Conservation (phyloP, 176 grass and related monocot genomes). For the Tillandsia fasciculata region DNA sequence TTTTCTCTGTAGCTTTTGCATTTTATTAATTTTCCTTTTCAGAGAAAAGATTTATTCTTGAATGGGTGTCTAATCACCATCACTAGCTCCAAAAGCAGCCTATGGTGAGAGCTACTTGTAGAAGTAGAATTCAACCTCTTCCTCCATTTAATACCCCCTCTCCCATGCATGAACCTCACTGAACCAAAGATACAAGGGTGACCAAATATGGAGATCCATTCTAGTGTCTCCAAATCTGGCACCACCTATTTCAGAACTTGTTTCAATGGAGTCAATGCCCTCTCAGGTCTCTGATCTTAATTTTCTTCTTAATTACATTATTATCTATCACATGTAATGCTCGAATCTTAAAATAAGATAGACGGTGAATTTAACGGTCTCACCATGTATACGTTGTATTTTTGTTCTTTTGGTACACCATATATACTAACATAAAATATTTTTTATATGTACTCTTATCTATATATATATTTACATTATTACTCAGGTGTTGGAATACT, state of each 20-base stretch:
- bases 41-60: not conserved
- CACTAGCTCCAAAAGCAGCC: not conserved
- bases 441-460: not conserved
- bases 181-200: not conserved
- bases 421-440: no score
- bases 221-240: constrained; percentile 35
- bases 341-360: not conserved
- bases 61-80: not conserved
- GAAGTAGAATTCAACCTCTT: not conserved
- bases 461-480: not conserved
- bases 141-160: not conserved
- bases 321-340: not conserved
- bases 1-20: no score
- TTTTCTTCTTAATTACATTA: not conserved
- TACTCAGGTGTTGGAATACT: constrained; percentile 61
- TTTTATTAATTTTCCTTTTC: no score
- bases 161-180: no score
- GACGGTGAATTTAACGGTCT: no score
- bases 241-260: constrained; percentile 74
- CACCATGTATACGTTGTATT: no score
- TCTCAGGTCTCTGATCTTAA: constrained; percentile 43
- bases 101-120: not conserved
- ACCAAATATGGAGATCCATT: constrained; percentile 26
- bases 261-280: constrained; percentile 92
- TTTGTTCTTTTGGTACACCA: no score